A percentile compares a stretch with the other conserved stretches of the same genome.
phyloP scores from a whole-genome alignment of 2,329 filamentous ascomycete species.

The Aspergillus hortae region DNA sequence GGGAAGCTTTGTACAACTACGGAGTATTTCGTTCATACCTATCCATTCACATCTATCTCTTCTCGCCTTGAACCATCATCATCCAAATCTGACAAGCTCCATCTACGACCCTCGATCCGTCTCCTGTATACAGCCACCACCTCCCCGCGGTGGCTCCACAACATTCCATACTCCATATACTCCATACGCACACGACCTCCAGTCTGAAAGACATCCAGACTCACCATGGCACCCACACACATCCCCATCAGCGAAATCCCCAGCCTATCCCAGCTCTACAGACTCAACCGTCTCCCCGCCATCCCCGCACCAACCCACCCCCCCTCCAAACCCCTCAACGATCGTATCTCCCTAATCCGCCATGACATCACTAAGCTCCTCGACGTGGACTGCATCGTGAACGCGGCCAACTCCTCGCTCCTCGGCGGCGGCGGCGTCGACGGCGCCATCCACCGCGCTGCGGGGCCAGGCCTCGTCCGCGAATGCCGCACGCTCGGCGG shows the following conservation, averaged over 20 bases:
- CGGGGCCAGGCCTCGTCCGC: slow-evolving; percentile 62
- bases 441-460: slow-evolving; percentile 79
- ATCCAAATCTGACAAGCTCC: no score
- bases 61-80: no score
- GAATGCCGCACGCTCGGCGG: slow-evolving; percentile 72
- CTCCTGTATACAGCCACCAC: no score
- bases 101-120: no score
- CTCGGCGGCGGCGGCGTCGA: slow-evolving; percentile 89
- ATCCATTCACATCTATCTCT: no score
- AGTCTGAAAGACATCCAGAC: no score
- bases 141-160: no score
- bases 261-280: slow-evolving; percentile 60
- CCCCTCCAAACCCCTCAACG: slow-evolving; percentile 49
- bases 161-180: no score
- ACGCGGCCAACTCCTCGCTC: slow-evolving; percentile 78
- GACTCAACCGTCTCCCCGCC: slow-evolving; percentile 47
- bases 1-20: no score
- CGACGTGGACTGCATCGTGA: slow-evolving; percentile 76
- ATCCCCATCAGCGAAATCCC: slow-evolving; percentile 35
- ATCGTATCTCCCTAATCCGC: slow-evolving; percentile 62
- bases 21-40: no score
- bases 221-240: neutral
- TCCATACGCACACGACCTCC: no score
- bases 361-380: slow-evolving; percentile 78
- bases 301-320: slow-evolving; percentile 24